These are phyloP conservation scores for Carex cristatella DNA, from an alignment of 176 grass and related monocot species.

Conservation along the genomic window DNA sequence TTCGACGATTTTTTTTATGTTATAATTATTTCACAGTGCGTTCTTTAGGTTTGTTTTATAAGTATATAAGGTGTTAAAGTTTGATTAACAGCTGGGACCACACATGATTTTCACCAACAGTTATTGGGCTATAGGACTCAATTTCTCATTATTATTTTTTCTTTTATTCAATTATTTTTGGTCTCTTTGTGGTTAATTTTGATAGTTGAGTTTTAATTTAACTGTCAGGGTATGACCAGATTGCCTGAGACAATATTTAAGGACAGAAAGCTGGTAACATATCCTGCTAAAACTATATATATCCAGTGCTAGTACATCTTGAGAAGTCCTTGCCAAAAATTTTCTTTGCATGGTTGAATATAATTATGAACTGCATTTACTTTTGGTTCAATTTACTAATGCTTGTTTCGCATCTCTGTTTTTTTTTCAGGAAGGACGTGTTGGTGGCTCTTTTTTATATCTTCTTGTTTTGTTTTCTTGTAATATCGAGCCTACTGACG, in stretches of 20 bases:
- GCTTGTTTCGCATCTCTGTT: background rate
- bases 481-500: constrained; percentile 53
- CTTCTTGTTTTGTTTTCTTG: constrained; percentile 58
- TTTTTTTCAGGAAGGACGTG: constrained; percentile 65
- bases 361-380: background rate
- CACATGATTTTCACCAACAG: background rate
- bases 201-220: background rate
- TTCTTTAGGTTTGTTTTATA: background rate
- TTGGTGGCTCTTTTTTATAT: constrained; percentile 56
- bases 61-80: background rate
- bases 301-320: background rate
- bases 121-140: background rate
- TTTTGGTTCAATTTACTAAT: constrained; percentile 9
- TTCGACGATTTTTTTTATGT: background rate
- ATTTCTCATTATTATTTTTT: background rate
- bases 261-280: background rate
- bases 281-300: background rate
- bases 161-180: background rate
- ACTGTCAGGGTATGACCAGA: background rate
- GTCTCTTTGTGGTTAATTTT: background rate
- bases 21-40: background rate
- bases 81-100: background rate
- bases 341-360: background rate
- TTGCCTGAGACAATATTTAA: background rate
- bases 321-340: background rate